phyloP scores from a whole-genome alignment of 1,139 yeast species.

The Pneumocystis wakefieldiae region DNA sequence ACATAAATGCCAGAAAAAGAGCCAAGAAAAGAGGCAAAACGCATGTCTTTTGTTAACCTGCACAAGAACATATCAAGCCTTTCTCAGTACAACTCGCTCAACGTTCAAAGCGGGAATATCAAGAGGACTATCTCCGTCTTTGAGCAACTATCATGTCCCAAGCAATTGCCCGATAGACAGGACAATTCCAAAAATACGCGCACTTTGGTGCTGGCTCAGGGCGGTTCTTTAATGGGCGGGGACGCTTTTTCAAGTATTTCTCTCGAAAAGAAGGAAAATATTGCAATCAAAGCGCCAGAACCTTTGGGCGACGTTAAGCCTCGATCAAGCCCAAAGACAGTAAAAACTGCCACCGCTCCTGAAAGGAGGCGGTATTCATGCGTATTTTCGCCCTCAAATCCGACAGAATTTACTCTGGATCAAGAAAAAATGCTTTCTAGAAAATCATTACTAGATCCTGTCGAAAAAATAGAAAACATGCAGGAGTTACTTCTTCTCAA shows the following conservation, averaged over 20 bases:
- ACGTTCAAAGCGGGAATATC: not conserved
- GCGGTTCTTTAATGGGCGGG: not conserved
- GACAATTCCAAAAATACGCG: not conserved
- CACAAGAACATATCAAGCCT: not conserved
- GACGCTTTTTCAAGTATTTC: not conserved
- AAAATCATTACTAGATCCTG: not conserved
- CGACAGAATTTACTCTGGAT: not conserved
- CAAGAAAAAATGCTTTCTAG: not conserved
- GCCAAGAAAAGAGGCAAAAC: not conserved
- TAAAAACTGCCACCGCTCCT: not conserved
- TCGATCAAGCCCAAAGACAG: not conserved
- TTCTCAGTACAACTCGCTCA: not conserved
- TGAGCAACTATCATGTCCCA: not conserved
- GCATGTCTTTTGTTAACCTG: not conserved
- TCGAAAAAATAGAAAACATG: not conserved
- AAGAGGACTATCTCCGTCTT: not conserved
- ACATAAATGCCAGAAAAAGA: not conserved
- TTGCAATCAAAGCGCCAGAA: not conserved
- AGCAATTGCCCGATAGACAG: not conserved
- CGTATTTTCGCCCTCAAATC: not conserved
- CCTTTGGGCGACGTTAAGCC: no score
- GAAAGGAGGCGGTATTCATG: not conserved
- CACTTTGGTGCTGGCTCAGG: not conserved
- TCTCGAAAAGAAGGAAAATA: not conserved
- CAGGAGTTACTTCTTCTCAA: not conserved